Evolutionary conservation across 129 eudicot species (phyloP), one percentile per base, ranked within the genome.

Genomic region (Pulicaria dysenterica): DNA sequence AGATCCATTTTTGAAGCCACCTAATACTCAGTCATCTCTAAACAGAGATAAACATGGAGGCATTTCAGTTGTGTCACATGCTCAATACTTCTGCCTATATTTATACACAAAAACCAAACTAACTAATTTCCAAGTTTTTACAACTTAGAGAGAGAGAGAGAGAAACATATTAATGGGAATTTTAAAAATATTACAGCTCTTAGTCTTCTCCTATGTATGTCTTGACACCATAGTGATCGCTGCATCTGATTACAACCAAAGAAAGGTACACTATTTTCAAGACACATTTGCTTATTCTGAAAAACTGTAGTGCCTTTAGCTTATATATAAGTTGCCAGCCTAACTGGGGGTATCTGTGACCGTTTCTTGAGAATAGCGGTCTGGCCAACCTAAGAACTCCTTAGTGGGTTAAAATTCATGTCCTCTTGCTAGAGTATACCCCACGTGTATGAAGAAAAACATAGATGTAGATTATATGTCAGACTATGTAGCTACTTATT

Each of bases 1-100:
- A 64, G 81, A 81, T 81, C 89, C 86, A 74, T 53, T 75, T 61
- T 78, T 51, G 42, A 55, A 64, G 89, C 84, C 86, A 66, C 50
- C 24, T 43, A 75, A 69, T 38, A 74, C 84, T 83, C 82, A 60
- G 41, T 66, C 85, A 64, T 73, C 53, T 56, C 55, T 55, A 53
- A 34, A 55, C 12, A 14, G 71, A 63, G 87, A 61, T 19, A 83
- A 78, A 79, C 14, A 36, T 65, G 67, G 79, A 69, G 80, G 40
- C 75, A 43, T 50, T 73, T 63, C 14, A 51, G 85, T 76, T 76
- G 64, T 62, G 47, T 58, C 66, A 57, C 44, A 55, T 67, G 37
- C 80, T 47, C 51, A 19, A 8, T 16, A 15, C 68, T 54, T 59
- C 8, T 31, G 40, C 57, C 5, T 42, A 57, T 17, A 76, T 73